phyloP scores from a whole-genome alignment of 2,329 filamentous ascomycete species.

The Zymoseptoria ardabiliae region DNA sequence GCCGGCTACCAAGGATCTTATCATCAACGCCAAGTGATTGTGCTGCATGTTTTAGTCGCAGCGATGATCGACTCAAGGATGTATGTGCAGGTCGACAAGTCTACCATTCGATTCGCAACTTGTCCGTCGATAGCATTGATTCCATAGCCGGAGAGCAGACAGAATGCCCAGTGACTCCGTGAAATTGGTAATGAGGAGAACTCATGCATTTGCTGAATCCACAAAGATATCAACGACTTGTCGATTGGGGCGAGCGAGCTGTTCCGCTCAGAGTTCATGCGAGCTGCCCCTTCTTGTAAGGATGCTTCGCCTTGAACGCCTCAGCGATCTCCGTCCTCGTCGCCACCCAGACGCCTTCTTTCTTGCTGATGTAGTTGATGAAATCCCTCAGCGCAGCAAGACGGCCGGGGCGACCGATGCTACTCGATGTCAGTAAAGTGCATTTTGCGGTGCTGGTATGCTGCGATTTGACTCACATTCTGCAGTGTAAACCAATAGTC shows the following conservation, averaged over 20 bases:
- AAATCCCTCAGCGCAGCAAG: slow-evolving; percentile 47
- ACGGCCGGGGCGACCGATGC: slow-evolving; percentile 45
- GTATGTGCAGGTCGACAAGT: too few species aligned
- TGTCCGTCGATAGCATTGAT: too few species aligned
- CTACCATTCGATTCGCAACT: too few species aligned
- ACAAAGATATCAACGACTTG: neutral
- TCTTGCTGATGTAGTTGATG: slow-evolving; percentile 46
- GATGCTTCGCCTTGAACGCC: slow-evolving; percentile 42
- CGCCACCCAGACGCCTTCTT: slow-evolving; percentile 49
- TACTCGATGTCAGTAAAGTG: slow-evolving; percentile 7
- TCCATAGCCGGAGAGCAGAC: too few species aligned
- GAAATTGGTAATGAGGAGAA: too few species aligned
- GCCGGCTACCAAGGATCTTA: neutral
- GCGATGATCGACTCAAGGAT: neutral
- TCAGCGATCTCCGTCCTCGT: slow-evolving; percentile 48
- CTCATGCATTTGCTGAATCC: too few species aligned
- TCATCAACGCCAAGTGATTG: neutral
- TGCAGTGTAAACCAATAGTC: slow-evolving; percentile 49
- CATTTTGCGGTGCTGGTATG: slow-evolving; percentile 26
- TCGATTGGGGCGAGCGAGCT: neutral
- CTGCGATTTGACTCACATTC: slow-evolving; percentile 28
- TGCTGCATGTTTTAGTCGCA: neutral
- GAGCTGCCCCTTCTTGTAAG: slow-evolving; percentile 33
- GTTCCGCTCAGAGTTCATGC: neutral
- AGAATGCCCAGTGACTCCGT: too few species aligned